phyloP scores from a whole-genome alignment of 495 filamentous ascomycete genomes.

The Ascodesmis nigricans region DNA sequence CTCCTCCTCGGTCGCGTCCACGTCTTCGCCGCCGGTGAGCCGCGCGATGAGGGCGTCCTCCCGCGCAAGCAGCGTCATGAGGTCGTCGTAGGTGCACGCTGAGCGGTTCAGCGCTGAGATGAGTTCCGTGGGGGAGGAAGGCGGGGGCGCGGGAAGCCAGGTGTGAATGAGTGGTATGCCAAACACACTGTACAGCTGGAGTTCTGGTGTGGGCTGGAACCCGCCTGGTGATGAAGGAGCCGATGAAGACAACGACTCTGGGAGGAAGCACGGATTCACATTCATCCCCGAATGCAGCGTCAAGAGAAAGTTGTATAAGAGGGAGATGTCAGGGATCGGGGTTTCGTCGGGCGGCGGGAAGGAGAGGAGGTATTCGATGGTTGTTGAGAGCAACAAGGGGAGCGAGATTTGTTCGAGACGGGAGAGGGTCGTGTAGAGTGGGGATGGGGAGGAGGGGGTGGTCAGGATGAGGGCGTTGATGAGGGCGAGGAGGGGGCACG shows the following conservation, averaged over 20 bases:
- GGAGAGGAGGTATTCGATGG: slow-evolving; percentile 81
- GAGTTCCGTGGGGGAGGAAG: slow-evolving; percentile 36
- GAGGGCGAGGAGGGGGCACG: slow-evolving; percentile 77
- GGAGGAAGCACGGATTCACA: slow-evolving; percentile 71
- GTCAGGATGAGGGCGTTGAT: slow-evolving; percentile 80
- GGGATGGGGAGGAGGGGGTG: slow-evolving; percentile 40
- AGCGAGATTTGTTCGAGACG: slow-evolving; percentile 74
- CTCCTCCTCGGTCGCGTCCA: too few relatives aligned
- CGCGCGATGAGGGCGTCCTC: slow-evolving; percentile 76
- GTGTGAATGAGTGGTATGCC: slow-evolving; percentile 78
- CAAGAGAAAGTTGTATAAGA: slow-evolving; percentile 67
- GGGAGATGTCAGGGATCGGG: slow-evolving; percentile 60
- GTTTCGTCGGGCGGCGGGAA: slow-evolving; percentile 24
- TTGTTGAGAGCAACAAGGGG: slow-evolving; percentile 58
- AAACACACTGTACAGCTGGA: slow-evolving; percentile 72
- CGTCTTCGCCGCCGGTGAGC: slow-evolving; percentile 32
- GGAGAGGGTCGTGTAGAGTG: slow-evolving; percentile 50
- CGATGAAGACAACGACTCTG: slow-evolving; percentile 24
- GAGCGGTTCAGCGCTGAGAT: slow-evolving; percentile 43
- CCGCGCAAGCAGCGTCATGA: slow-evolving; percentile 64
- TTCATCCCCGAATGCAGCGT: slow-evolving; percentile 95
- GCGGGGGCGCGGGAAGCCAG: slow-evolving; percentile 55
- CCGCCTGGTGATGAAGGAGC: slow-evolving; percentile 34
- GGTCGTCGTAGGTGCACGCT: slow-evolving; percentile 69
- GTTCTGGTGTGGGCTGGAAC: slow-evolving; percentile 65